These are phyloP conservation scores for Penstemon barbatus DNA, from an alignment of 257 asterid genomes.

Conservation along the genomic window DNA sequence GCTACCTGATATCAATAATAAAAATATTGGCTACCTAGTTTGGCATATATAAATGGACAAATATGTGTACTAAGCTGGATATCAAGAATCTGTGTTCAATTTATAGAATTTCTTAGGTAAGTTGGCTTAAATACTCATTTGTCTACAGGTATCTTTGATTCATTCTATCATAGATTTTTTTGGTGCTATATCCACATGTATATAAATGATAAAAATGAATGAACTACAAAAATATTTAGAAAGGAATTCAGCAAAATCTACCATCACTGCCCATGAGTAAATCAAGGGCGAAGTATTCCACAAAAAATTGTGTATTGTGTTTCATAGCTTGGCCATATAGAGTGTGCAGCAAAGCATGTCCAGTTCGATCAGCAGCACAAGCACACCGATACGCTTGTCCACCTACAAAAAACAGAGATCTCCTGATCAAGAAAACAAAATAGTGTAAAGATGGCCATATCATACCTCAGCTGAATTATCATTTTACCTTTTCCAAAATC, in stretches of 20 bases:
- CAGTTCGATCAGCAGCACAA: slow-evolving; percentile 99
- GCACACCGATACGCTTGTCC: slow-evolving; percentile 99
- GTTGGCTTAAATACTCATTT: slow-evolving; percentile 23
- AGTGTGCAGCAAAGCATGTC: slow-evolving; percentile 96
- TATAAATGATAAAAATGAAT: slow-evolving; percentile 41
- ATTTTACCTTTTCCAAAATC: slow-evolving; percentile 83
- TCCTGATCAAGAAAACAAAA: not conserved
- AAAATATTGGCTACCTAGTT: not conserved
- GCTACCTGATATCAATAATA: slow-evolving; percentile 39
- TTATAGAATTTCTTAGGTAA: slow-evolving; percentile 68
- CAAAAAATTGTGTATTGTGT: slow-evolving; percentile 94
- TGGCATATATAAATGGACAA: not conserved
- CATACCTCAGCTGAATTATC: slow-evolving; percentile 16
- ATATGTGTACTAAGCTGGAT: not conserved
- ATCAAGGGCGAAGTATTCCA: slow-evolving; percentile 94
- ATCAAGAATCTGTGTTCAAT: slow-evolving; percentile 5
- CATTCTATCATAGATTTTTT: slow-evolving; percentile 67
- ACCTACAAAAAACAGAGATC: slow-evolving; percentile 46
- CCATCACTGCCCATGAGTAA: slow-evolving; percentile 83
- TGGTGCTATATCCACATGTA: slow-evolving; percentile 94
- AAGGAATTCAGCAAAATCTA: slow-evolving; percentile 32
- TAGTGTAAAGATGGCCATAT: not conserved
- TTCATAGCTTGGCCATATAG: slow-evolving; percentile 99
- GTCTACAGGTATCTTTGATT: not conserved
- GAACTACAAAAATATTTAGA: slow-evolving; percentile 29